Percentiles rank a stretch among this genome's conserved stretches.
Evolutionary conservation across 208 protist species (phyloP).

Genomic region (Herpetomonas samuelpessoai): DNA sequence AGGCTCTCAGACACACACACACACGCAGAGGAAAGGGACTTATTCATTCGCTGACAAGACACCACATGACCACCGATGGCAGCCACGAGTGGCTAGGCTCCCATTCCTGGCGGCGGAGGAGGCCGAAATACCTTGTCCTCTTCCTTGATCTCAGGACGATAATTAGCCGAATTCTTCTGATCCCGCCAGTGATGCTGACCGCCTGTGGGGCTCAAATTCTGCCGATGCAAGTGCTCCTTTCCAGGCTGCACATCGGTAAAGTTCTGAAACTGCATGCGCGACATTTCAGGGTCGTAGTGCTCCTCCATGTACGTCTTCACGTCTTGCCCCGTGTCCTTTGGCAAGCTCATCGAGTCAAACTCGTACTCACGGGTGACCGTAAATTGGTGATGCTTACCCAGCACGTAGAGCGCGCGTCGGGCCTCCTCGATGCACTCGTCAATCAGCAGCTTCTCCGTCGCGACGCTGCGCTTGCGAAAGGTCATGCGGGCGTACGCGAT

Average conservation of each 20-base stretch:
- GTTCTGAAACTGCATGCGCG: constrained; percentile 79
- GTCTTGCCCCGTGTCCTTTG: constrained; percentile 87
- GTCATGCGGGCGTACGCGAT: constrained; percentile 80
- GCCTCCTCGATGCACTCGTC: constrained; percentile 89
- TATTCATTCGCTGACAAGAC: too few species aligned
- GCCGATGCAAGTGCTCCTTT: constrained; percentile 64
- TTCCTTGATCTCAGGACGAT: constrained; percentile 72
- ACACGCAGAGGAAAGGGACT: too few species aligned
- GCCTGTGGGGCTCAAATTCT: constrained; percentile 63
- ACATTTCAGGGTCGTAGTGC: constrained; percentile 86
- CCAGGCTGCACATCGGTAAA: constrained; percentile 84
- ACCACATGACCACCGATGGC: background rate
- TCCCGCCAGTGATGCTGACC: constrained; percentile 71
- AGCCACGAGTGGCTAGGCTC: constrained; percentile 1
- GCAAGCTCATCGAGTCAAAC: constrained; percentile 83
- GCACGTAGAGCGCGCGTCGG: constrained; percentile 73
- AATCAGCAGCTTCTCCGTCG: constrained; percentile 87
- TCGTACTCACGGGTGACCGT: constrained; percentile 73
- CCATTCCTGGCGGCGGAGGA: constrained; percentile 68
- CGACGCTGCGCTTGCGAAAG: constrained; percentile 65
- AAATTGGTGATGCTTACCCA: constrained; percentile 85
- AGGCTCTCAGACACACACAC: too few species aligned
- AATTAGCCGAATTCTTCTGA: constrained; percentile 45
- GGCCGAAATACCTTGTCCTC: constrained; percentile 80
- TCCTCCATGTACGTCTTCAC: constrained; percentile 93